These are phyloP conservation scores for Artemisia tridentata DNA, from an alignment of 129 eudicot species.

Conservation along the genomic window DNA sequence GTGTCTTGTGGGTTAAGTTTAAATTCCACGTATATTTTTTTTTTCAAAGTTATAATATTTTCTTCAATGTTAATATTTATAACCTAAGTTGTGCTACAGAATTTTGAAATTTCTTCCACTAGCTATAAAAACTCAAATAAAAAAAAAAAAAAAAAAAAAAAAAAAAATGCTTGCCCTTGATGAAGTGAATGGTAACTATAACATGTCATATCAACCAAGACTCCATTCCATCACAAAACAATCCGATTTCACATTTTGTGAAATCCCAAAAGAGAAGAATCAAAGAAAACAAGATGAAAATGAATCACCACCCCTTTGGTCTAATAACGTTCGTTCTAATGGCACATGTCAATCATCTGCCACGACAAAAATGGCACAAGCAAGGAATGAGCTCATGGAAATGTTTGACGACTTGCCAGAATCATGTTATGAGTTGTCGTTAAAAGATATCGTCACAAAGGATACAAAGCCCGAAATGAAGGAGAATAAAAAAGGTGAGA, in stretches of 20 bases:
- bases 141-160: no score
- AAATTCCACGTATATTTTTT: not conserved
- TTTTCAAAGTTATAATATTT: not conserved
- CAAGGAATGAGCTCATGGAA: conserved; percentile 32
- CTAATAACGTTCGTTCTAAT: conserved; percentile 10
- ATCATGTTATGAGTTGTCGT: conserved; percentile 28
- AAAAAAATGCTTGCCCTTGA: conserved; percentile 16
- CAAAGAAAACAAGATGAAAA: not conserved
- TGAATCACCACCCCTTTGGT: conserved; percentile 24
- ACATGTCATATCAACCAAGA: conserved; percentile 25
- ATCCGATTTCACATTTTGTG: conserved; percentile 32
- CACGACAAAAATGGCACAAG: conserved; percentile 11
- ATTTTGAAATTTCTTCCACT: not conserved
- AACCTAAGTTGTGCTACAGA: no score
- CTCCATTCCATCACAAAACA: not conserved
- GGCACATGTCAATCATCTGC: not conserved
- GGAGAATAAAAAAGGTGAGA: conserved; percentile 17
- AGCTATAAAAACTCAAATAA: not conserved
- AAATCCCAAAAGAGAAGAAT: conserved; percentile 17
- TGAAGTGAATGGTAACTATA: conserved; percentile 10
- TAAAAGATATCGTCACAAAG: conserved; percentile 25
- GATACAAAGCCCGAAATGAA: conserved; percentile 11
- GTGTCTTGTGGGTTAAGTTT: conserved; percentile 19
- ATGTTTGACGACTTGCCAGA: conserved; percentile 24
- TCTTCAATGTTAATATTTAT: no score